phyloP scores from a whole-genome alignment of 176 grass and related monocot species.

The Otatea glauca region DNA sequence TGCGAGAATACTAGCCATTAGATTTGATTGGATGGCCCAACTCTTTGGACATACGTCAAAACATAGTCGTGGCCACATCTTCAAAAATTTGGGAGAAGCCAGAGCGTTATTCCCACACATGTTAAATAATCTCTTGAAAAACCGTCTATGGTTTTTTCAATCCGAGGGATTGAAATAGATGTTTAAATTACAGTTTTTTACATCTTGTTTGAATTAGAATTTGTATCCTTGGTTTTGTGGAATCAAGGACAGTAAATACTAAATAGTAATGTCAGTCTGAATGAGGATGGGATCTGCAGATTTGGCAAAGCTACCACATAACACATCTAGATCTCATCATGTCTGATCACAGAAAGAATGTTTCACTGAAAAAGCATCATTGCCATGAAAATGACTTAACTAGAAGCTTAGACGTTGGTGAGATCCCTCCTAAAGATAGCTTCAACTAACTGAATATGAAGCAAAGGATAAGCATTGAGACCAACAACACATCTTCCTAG shows the following conservation, averaged over 20 bases:
- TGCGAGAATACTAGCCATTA: not conserved
- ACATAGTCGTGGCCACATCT: not conserved
- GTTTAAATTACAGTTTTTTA: not conserved
- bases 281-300: not conserved
- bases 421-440: not conserved
- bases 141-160: not conserved
- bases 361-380: not conserved
- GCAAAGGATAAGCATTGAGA: not conserved
- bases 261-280: not conserved
- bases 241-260: not conserved
- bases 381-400: not conserved
- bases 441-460: not conserved
- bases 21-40: not conserved
- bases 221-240: constrained; percentile 10
- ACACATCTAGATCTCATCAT: not conserved
- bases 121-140: not conserved
- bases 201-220: not conserved
- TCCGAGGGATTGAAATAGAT: not conserved
- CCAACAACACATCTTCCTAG: constrained; percentile 3
- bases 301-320: not conserved
- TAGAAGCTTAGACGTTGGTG: not conserved
- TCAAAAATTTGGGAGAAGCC: not conserved
- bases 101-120: not conserved
- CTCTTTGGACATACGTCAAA: not conserved
- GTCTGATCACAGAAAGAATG: not conserved